phyloP scores from a whole-genome alignment of 2,329 filamentous ascomycete species.

The Aspergillus alliaceus region DNA sequence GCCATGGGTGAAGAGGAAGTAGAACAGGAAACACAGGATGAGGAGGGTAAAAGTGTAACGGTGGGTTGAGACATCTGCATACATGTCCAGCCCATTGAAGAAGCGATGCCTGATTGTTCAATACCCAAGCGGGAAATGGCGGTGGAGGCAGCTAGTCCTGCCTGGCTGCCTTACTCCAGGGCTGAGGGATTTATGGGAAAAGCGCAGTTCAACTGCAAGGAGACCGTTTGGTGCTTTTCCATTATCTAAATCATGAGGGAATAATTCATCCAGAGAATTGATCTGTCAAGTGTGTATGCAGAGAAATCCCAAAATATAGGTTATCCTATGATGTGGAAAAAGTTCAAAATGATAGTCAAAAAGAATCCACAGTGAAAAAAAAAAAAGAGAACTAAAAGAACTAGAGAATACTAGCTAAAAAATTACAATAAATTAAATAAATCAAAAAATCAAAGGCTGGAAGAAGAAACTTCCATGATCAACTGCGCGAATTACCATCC shows the following conservation, averaged over 20 bases:
- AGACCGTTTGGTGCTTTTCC: not conserved
- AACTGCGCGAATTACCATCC: constrained; percentile 26
- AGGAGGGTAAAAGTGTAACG: too few species aligned
- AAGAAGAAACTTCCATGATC: constrained; percentile 10
- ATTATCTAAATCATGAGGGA: constrained; percentile 8
- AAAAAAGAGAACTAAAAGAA: not conserved
- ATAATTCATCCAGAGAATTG: not conserved
- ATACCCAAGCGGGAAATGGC: too few species aligned
- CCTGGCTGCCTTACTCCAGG: not conserved
- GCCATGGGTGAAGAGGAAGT: too few species aligned
- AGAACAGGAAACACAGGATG: too few species aligned
- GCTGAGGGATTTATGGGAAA: not conserved
- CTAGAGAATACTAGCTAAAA: too few species aligned
- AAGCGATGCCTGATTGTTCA: too few species aligned
- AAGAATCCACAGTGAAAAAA: not conserved
- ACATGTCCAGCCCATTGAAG: too few species aligned
- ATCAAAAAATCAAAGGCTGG: not conserved
- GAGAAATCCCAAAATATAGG: too few species aligned
- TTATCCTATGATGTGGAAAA: too few species aligned
- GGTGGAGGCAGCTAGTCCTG: not conserved
- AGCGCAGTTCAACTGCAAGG: not conserved
- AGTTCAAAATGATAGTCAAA: too few species aligned
- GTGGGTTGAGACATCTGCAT: too few species aligned
- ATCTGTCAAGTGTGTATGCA: too few species aligned
- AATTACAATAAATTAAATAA: not conserved